Conservation (phyloP, 164 flowering plant species). For the Nymphaea thermarum region DNA sequence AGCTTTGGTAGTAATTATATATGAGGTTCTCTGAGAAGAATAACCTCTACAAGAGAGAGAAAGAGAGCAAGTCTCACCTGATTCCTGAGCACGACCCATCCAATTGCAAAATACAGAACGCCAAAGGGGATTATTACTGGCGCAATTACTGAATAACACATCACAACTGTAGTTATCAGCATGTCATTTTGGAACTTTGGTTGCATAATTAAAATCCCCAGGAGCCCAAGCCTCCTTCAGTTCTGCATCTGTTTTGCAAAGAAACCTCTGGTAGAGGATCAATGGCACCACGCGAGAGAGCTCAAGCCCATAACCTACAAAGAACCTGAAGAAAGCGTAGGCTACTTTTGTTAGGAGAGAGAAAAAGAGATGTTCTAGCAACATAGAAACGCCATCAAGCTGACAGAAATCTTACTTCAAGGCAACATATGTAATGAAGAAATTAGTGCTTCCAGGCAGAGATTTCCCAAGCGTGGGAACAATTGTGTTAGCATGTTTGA, state of each 20-base stretch:
- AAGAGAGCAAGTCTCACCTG: constrained; percentile 47
- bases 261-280: constrained; percentile 66
- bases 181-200: constrained; percentile 74
- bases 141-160: constrained; percentile 87
- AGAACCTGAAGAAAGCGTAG: constrained; percentile 40
- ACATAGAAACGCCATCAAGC: too few relatives aligned
- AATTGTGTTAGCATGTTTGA: constrained; percentile 30
- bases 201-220: constrained; percentile 57
- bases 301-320: constrained; percentile 93
- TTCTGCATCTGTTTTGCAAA: constrained; percentile 86
- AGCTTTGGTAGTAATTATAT: too few relatives aligned
- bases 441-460: constrained; percentile 76
- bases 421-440: constrained; percentile 90
- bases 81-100: constrained; percentile 86
- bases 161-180: constrained; percentile 59
- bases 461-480: constrained; percentile 35
- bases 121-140: constrained; percentile 87
- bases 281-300: constrained; percentile 75
- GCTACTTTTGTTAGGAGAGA: too few relatives aligned
- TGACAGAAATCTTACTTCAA: constrained; percentile 56
- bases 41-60: too few relatives aligned
- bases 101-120: constrained; percentile 66
- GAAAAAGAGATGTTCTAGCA: too few relatives aligned
- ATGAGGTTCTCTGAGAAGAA: too few relatives aligned
- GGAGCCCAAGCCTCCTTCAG: constrained; percentile 85